Evolutionary conservation across 257 asterid genomes (phyloP).

Genomic region (Solanum etuberosum): DNA sequence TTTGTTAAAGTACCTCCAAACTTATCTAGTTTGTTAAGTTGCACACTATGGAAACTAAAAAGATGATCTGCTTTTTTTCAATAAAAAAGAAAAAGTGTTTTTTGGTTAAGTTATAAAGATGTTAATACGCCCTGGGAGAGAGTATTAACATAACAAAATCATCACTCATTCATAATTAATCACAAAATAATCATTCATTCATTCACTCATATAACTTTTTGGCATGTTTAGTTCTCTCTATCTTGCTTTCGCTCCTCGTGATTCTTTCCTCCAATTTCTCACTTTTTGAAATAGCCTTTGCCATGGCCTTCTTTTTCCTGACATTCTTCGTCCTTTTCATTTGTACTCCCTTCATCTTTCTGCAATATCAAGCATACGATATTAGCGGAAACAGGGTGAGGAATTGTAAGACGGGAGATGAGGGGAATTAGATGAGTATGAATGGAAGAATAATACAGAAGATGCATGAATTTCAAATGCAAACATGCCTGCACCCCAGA

Average conservation of each 20-base stretch:
- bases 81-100: too few species aligned
- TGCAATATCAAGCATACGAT: slow-evolving; percentile 8
- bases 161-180: background rate
- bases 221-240: slow-evolving; percentile 37
- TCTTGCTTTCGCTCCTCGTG: slow-evolving; percentile 43
- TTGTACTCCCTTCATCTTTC: slow-evolving; percentile 41
- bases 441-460: background rate
- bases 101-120: too few species aligned
- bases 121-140: background rate
- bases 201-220: slow-evolving; percentile 41
- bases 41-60: background rate
- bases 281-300: slow-evolving; percentile 41
- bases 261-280: slow-evolving; percentile 41
- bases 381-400: background rate
- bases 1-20: background rate
- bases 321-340: slow-evolving; percentile 65
- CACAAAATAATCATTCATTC: background rate
- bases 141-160: background rate
- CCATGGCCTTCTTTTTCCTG: slow-evolving; percentile 58
- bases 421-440: background rate
- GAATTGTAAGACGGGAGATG: background rate
- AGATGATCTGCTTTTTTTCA: too few species aligned
- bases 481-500: background rate
- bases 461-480: background rate
- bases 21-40: background rate